These are phyloP conservation scores for Amphicarpaea edgeworthii DNA, from an alignment of 306 rosid species.

Conservation along the genomic window DNA sequence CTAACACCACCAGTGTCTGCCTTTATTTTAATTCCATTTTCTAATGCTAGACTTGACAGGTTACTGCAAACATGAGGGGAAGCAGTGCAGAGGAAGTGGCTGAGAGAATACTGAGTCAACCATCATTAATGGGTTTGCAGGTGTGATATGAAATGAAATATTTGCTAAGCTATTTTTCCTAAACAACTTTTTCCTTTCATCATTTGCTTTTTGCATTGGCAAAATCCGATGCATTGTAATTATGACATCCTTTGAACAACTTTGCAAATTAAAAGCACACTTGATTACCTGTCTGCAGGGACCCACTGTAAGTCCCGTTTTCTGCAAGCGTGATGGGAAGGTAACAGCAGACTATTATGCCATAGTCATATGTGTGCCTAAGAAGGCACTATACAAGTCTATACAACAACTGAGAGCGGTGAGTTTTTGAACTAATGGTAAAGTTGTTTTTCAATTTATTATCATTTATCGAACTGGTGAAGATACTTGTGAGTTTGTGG, in stretches of 20 bases:
- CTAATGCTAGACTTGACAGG: slow-evolving; percentile 64
- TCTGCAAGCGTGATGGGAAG: slow-evolving; percentile 72
- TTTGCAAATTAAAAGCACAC: slow-evolving; percentile 7
- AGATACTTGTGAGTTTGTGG: slow-evolving; percentile 12
- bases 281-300: slow-evolving; percentile 67
- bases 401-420: slow-evolving; percentile 89
- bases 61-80: slow-evolving; percentile 95
- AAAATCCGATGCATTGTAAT: slow-evolving; percentile 13
- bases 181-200: neutral
- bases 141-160: slow-evolving; percentile 55
- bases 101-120: slow-evolving; percentile 84
- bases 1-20: neutral
- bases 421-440: slow-evolving; percentile 50
- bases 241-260: slow-evolving; percentile 28
- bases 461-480: neutral
- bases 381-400: slow-evolving; percentile 82
- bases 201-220: slow-evolving; percentile 27
- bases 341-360: slow-evolving; percentile 78
- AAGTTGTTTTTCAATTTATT: slow-evolving; percentile 6
- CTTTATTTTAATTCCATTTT: slow-evolving; percentile 32
- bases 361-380: slow-evolving; percentile 87
- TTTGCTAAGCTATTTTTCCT: slow-evolving; percentile 25
- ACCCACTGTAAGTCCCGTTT: slow-evolving; percentile 92
- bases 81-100: slow-evolving; percentile 89
- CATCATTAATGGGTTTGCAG: slow-evolving; percentile 90